A percentile compares a stretch with the other conserved stretches of the same genome.
Conservation (phyloP, 345 rosid genomes). For the Xanthoceras sorbifolium region DNA sequence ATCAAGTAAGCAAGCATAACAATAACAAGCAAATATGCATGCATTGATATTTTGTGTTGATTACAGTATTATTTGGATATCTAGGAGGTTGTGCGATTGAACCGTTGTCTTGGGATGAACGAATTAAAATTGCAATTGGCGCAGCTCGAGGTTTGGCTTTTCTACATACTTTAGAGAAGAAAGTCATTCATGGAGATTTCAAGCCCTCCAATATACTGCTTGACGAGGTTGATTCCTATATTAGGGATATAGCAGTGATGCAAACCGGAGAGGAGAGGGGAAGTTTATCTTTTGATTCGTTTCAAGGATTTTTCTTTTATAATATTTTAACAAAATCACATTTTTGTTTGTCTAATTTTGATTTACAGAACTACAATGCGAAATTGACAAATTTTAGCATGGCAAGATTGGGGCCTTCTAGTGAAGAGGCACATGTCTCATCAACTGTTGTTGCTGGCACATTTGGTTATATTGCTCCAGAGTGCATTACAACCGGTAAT, state of each 20-base stretch:
- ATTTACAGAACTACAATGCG: slow-evolving; percentile 49
- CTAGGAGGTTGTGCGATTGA: slow-evolving; percentile 49
- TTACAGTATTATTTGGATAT: slow-evolving; percentile 14
- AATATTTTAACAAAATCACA: no score
- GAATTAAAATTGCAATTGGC: slow-evolving; percentile 74
- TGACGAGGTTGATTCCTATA: slow-evolving; percentile 56
- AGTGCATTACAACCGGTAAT: slow-evolving; percentile 66
- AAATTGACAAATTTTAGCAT: slow-evolving; percentile 69
- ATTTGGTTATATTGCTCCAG: slow-evolving; percentile 64
- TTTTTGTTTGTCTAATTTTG: background rate
- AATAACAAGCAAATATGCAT: background rate
- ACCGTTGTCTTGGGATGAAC: slow-evolving; percentile 75
- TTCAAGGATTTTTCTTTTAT: background rate
- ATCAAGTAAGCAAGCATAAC: slow-evolving; percentile 5
- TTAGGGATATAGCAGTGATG: no score
- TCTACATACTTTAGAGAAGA: no score
- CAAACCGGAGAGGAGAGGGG: no score
- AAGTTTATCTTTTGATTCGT: background rate
- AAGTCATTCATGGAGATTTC: slow-evolving; percentile 83
- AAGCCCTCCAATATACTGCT: slow-evolving; percentile 85
- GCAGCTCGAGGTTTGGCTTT: no score
- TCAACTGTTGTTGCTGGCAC: slow-evolving; percentile 48
- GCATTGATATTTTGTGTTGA: slow-evolving; percentile 1
- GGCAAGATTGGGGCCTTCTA: slow-evolving; percentile 67
- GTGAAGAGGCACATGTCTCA: slow-evolving; percentile 51